phyloP scores from a whole-genome alignment of 441 rosid species.

The Isatis lusitanica region DNA sequence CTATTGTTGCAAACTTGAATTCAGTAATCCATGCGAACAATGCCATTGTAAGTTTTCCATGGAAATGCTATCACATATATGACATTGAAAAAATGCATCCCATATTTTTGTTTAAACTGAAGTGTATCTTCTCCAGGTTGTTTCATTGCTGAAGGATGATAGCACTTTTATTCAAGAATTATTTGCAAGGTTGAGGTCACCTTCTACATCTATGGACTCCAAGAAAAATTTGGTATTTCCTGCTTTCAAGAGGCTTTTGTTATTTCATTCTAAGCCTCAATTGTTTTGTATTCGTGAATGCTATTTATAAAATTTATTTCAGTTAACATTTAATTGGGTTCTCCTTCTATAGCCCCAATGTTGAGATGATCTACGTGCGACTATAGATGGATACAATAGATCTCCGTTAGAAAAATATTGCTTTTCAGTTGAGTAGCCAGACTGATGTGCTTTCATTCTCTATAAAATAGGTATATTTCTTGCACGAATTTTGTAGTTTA shows the following conservation, averaged over 20 bases:
- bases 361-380: constrained; percentile 19
- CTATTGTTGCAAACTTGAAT: constrained; percentile 81
- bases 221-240: constrained; percentile 90
- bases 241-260: constrained; percentile 21
- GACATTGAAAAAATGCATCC: constrained; percentile 10
- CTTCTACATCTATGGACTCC: constrained; percentile 70
- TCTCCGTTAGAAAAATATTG: neutral
- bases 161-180: constrained; percentile 89
- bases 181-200: constrained; percentile 80
- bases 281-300: constrained; percentile 22
- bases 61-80: constrained; percentile 19
- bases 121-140: constrained; percentile 57
- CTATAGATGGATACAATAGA: constrained; percentile 13
- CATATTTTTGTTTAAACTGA: constrained; percentile 21
- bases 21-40: constrained; percentile 92
- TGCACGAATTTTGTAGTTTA: constrained; percentile 95
- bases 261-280: constrained; percentile 3
- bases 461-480: constrained; percentile 73
- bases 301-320: neutral
- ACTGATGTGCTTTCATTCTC: constrained; percentile 36
- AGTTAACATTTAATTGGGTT: constrained; percentile 15
- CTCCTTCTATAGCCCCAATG: neutral
- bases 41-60: constrained; percentile 72
- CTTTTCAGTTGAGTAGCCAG: constrained; percentile 13
- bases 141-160: constrained; percentile 93